A percentile compares a stretch with the other conserved stretches of the same genome.
phyloP scores from a whole-genome alignment of 2,329 filamentous ascomycete genomes.

The Diaporthe ampelina region DNA sequence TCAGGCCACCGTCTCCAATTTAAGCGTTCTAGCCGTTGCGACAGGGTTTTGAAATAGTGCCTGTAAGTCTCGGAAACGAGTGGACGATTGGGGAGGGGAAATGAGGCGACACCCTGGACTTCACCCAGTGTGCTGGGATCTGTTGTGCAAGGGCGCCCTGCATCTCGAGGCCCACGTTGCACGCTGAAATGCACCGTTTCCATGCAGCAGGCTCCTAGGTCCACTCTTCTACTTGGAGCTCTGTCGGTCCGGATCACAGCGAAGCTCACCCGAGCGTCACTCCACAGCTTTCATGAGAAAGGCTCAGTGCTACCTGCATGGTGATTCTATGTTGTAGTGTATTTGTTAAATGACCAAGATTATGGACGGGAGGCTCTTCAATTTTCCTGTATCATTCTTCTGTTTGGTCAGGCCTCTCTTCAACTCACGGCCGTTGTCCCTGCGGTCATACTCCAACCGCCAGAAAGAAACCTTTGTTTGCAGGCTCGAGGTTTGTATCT shows the following conservation, averaged over 20 bases:
- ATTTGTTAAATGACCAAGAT: too few species aligned
- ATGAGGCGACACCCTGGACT: too few species aligned
- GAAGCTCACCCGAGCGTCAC: neutral
- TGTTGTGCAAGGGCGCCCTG: slow-evolving; percentile 5
- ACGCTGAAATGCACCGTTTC: neutral
- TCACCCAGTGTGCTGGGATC: neutral
- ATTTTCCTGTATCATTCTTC: too few species aligned
- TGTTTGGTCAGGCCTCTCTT: too few species aligned
- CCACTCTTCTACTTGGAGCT: neutral
- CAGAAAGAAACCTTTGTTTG: too few species aligned
- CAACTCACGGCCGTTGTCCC: too few species aligned
- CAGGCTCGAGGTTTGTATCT: too few species aligned
- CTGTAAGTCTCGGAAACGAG: neutral
- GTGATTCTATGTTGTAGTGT: neutral
- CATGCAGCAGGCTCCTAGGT: neutral
- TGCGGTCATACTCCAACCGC: too few species aligned
- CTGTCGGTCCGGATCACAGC: neutral
- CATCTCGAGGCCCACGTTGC: neutral
- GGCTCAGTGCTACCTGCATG: neutral
- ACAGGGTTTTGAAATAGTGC: neutral
- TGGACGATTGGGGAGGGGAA: neutral
- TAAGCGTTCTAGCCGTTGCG: neutral
- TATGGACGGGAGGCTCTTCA: too few species aligned
- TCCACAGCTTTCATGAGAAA: neutral
- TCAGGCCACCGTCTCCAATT: neutral